Conservation (phyloP, 1,284 basidiomycete species). For the Clitocybe nebularis region DNA sequence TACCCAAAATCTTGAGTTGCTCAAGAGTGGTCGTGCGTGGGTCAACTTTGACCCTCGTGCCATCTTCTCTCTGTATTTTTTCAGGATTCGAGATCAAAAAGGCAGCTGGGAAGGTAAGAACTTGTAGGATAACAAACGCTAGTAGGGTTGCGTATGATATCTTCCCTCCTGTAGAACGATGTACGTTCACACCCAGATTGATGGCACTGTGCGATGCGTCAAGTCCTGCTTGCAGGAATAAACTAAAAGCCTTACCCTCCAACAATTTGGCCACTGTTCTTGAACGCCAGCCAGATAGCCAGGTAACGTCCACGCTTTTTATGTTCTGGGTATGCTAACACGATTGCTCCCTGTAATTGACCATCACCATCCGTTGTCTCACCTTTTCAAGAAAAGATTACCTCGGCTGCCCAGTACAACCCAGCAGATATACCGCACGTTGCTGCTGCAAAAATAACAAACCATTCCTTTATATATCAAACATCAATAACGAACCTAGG, state of each 20-base stretch:
- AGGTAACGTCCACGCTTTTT: slow-evolving; percentile 19
- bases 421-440: slow-evolving; percentile 16
- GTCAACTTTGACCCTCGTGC: slow-evolving; percentile 18
- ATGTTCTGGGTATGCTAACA: slow-evolving; percentile 18
- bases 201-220: slow-evolving; percentile 12
- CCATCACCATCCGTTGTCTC: neutral
- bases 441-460: slow-evolving; percentile 15
- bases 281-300: slow-evolving; percentile 20
- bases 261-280: slow-evolving; percentile 19
- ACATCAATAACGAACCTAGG: too few species aligned
- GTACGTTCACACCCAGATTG: slow-evolving; percentile 17
- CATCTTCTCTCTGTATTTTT: slow-evolving; percentile 18
- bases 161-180: slow-evolving; percentile 18
- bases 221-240: neutral
- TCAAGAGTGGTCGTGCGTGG: slow-evolving; percentile 14
- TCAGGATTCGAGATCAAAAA: slow-evolving; percentile 19
- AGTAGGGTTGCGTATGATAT: slow-evolving; percentile 17
- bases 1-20: slow-evolving; percentile 14
- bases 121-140: slow-evolving; percentile 17
- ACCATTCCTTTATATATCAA: slow-evolving; percentile 13
- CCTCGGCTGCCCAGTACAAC: slow-evolving; percentile 18
- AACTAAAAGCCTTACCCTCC: slow-evolving; percentile 14
- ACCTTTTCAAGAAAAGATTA: neutral
- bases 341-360: slow-evolving; percentile 14
- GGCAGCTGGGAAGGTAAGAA: slow-evolving; percentile 12